Evolutionary conservation across 2,329 filamentous ascomycete species (phyloP), one percentile per base, ranked within the genome.

Genomic region (Exophiala sp.): DNA sequence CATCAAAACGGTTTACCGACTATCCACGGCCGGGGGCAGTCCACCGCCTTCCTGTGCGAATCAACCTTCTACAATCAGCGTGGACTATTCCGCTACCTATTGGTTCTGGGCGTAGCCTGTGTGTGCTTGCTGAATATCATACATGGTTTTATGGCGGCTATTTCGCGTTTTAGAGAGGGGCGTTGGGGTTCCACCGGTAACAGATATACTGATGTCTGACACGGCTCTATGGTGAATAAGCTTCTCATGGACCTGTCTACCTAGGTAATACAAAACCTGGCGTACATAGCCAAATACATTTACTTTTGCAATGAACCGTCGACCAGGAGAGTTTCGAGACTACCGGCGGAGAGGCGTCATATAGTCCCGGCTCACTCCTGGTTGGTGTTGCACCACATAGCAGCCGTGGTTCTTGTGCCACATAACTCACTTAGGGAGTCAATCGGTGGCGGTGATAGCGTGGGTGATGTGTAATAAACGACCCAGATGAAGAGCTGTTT

Each of bases 1-100:
- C n/a, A 83, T 80, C 1, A 53, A 56, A 32, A 49, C 50, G 65
- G 83, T 95, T 19, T 97, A 91, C 70, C 80, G 91, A 10, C 71
- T 96, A 38, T 78, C 86, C 62, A 97, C 91, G 9, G 88, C 85
- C 1, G 90, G 89, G 21, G 91, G 91, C 9, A 79, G 77, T 40
- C 70, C 88, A 1, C 90, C 90, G 0, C 72, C 78, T 21, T 86
- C 81, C 0, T 97, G 91, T 65, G 66, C 77, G 27, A 85, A 81
- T 9, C 75, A 81, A 73, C 73, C 75, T 9, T 63, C 68, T 1
- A 35, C 45, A 10, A 90, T 96, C 59, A 72, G 83, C 55, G 80
- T 95, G 11, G 75, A 90, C 63, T 96, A 97, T 69, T 76, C 86
- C 24, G 82, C 90, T 35, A 80, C 90, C 77, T 96, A 87, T 61